These are phyloP conservation scores for Pichia sp. DNA, from an alignment of 1,139 yeast genomes.

Conservation along the genomic window DNA sequence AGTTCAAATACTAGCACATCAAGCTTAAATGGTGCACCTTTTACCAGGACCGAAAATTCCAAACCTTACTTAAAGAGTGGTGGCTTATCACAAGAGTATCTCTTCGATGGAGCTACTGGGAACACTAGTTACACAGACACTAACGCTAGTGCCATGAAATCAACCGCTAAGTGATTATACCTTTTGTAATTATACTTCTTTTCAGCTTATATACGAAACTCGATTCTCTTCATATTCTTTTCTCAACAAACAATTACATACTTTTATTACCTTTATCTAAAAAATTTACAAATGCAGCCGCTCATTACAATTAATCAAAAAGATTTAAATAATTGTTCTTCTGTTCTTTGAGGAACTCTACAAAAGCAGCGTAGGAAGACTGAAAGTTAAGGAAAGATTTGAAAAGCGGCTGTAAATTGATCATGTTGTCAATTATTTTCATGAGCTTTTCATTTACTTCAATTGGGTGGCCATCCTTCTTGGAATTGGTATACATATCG, in stretches of 20 bases:
- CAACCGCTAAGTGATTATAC: background rate
- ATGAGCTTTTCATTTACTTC: slow-evolving; percentile 16
- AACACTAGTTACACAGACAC: slow-evolving; percentile 3
- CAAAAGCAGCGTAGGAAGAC: slow-evolving; percentile 44
- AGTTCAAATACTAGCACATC: slow-evolving; percentile 8
- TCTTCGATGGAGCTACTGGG: background rate
- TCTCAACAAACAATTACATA: background rate
- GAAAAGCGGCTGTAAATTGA: slow-evolving; percentile 49
- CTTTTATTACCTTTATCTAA: background rate
- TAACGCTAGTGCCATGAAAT: background rate
- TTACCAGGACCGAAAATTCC: background rate
- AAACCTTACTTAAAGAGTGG: slow-evolving; percentile 7
- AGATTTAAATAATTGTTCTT: slow-evolving; percentile 35
- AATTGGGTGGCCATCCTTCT: slow-evolving; percentile 15
- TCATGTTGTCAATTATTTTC: slow-evolving; percentile 31
- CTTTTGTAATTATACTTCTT: background rate
- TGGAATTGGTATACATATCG: slow-evolving; percentile 21
- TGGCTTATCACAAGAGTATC: slow-evolving; percentile 16
- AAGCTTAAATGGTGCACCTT: background rate
- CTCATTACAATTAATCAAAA: slow-evolving; percentile 6
- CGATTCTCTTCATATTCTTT: background rate
- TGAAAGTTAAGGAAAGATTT: slow-evolving; percentile 47
- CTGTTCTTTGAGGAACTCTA: slow-evolving; percentile 34
- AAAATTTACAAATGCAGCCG: too few species aligned
- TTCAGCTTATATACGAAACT: background rate